Conservation (phyloP, 2,329 filamentous ascomycete species). For the Leptoxyphium fumago region DNA sequence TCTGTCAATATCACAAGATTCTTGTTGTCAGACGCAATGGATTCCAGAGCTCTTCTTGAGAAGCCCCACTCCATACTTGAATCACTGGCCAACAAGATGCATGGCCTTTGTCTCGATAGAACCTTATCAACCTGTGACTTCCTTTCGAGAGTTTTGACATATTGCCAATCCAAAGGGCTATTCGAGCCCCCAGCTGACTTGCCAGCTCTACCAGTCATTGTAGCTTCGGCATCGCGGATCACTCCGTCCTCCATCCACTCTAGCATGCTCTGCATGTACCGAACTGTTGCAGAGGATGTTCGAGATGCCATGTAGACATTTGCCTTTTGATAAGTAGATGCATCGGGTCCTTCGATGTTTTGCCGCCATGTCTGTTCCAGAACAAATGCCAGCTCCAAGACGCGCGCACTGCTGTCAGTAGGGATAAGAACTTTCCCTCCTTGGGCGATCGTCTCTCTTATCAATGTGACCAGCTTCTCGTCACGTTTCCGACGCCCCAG, state of each 20-base stretch:
- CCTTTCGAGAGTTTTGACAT: constrained; percentile 69
- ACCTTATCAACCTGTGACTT: constrained; percentile 66
- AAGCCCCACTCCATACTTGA: constrained; percentile 89
- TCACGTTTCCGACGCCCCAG: constrained; percentile 65
- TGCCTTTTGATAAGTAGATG: constrained; percentile 35
- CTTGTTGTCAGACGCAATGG: constrained; percentile 57
- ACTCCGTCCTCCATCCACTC: constrained; percentile 99
- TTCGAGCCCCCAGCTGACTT: constrained; percentile 34
- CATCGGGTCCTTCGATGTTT: constrained; percentile 16
- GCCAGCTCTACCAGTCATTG: constrained; percentile 22
- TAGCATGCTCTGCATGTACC: constrained; percentile 85
- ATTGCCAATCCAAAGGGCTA: constrained; percentile 80
- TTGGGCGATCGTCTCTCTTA: constrained; percentile 60
- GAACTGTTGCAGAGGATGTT: constrained; percentile 76
- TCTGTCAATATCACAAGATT: constrained; percentile 86
- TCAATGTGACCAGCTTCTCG: constrained; percentile 68
- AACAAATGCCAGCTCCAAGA: constrained; percentile 81
- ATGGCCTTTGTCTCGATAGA: constrained; percentile 36
- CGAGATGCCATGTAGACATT: constrained; percentile 70
- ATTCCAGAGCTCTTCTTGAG: constrained; percentile 63
- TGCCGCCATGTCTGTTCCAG: constrained; percentile 83
- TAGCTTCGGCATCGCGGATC: constrained; percentile 51
- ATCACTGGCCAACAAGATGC: constrained; percentile 84
- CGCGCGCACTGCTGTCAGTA: constrained; percentile 86
- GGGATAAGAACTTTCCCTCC: constrained; percentile 89